Evolutionary conservation across 176 grass and related monocot species (phyloP).

Genomic region (Triticum aestivum): IWGSC_CS_RefSeq_v2.1 NC_057807.1:472807108-472807607

Average conservation of each 20-base stretch:
- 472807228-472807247: conserved; percentile 57
- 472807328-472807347: conserved; percentile 78
- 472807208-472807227: conserved; percentile 36
- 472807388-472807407: conserved; percentile 81
- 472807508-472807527: conserved; percentile 66
- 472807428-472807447: conserved; percentile 69
- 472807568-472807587: neutral
- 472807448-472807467: conserved; percentile 51
- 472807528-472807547: neutral
- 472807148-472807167: conserved; percentile 83
- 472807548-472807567: neutral
- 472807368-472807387: conserved; percentile 69
- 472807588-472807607: neutral
- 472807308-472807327: conserved; percentile 67
- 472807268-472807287: conserved; percentile 43
- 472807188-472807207: conserved; percentile 37
- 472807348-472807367: conserved; percentile 90
- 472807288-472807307: conserved; percentile 49
- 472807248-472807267: conserved; percentile 48
- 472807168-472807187: conserved; percentile 32
- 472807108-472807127: conserved; percentile 29
- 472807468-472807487: conserved; percentile 48
- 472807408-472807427: conserved; percentile 68
- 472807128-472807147: conserved; percentile 70
- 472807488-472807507: conserved; percentile 53